Conservation (phyloP, 1,284 basidiomycete species). For the Rhodotorula sp. region DNA sequence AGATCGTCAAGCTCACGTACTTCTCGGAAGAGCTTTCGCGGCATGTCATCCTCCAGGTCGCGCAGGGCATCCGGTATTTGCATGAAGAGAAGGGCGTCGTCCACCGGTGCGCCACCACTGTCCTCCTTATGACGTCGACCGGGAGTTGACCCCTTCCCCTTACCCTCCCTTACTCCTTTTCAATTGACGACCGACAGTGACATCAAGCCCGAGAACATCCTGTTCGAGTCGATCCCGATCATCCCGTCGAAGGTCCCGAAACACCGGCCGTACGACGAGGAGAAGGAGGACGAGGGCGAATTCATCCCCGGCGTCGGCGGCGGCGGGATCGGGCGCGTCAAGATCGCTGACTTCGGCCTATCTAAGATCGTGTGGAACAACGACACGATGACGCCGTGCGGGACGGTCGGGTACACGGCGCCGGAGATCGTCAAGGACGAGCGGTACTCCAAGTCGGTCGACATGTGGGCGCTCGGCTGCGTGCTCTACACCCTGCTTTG, state of each 20-base stretch:
- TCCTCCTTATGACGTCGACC: not conserved
- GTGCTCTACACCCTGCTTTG: constrained; percentile 98
- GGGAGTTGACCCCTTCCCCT: not conserved
- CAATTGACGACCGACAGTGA: constrained; percentile 58
- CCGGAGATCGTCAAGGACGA: constrained; percentile 99
- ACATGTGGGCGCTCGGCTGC: constrained; percentile 99
- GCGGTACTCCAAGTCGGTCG: constrained; percentile 95
- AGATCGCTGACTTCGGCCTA: constrained; percentile 98
- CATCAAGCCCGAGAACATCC: constrained; percentile 97
- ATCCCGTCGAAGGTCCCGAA: constrained; percentile 77
- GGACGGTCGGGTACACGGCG: constrained; percentile 98
- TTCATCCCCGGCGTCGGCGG: constrained; percentile 89
- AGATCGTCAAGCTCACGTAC: constrained; percentile 99
- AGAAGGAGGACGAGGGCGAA: constrained; percentile 98
- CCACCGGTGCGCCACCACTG: constrained; percentile 64
- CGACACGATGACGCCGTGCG: constrained; percentile 98
- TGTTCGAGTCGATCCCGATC: constrained; percentile 93
- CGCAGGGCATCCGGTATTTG: constrained; percentile 89
- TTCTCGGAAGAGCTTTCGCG: constrained; percentile 93
- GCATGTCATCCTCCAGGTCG: constrained; percentile 97
- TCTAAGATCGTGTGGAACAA: constrained; percentile 99
- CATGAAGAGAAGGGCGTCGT: constrained; percentile 98
- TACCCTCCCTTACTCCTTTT: not conserved
- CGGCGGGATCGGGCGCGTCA: constrained; percentile 95
- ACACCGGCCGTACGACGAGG: constrained; percentile 91